phyloP scores from a whole-genome alignment of 352 stramenopile genomes.

The Globisporangium paddicum region DNA sequence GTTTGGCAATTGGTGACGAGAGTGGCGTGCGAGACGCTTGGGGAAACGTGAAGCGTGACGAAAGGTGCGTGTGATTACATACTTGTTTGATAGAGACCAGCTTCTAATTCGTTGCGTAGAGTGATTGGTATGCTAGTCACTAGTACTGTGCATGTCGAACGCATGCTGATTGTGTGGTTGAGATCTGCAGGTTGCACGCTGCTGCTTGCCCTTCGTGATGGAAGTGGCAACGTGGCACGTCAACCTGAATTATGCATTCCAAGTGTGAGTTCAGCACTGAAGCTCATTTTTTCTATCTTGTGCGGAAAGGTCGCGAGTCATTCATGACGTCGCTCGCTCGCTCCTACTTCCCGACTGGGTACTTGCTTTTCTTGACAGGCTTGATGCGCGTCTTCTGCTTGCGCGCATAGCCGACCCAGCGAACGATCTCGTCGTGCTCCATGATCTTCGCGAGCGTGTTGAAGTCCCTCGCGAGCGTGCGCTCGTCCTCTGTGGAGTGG shows the following conservation, averaged over 20 bases:
- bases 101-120: too few relatives aligned
- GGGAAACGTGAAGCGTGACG: too few relatives aligned
- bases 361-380: constrained; percentile 56
- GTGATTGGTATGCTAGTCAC: not conserved
- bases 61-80: not conserved
- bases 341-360: constrained; percentile 42
- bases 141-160: not conserved
- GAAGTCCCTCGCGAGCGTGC: constrained; percentile 87
- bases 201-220: not conserved
- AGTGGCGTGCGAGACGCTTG: not conserved
- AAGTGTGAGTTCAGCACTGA: not conserved
- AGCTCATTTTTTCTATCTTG: not conserved
- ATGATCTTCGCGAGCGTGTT: constrained; percentile 92
- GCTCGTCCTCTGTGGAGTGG: constrained; percentile 87
- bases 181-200: not conserved
- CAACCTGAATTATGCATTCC: not conserved
- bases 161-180: not conserved
- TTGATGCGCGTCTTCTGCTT: constrained; percentile 84
- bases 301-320: not conserved
- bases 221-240: not conserved
- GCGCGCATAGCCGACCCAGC: constrained; percentile 87
- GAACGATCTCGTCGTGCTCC: constrained; percentile 75
- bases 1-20: not conserved
- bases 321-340: not conserved
- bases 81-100: not conserved